Percentiles rank a stretch among this genome's conserved stretches.
These are phyloP conservation scores for Mrakia blollopis DNA, from an alignment of 768 basidiomycete genomes.

Conservation along the genomic window DNA sequence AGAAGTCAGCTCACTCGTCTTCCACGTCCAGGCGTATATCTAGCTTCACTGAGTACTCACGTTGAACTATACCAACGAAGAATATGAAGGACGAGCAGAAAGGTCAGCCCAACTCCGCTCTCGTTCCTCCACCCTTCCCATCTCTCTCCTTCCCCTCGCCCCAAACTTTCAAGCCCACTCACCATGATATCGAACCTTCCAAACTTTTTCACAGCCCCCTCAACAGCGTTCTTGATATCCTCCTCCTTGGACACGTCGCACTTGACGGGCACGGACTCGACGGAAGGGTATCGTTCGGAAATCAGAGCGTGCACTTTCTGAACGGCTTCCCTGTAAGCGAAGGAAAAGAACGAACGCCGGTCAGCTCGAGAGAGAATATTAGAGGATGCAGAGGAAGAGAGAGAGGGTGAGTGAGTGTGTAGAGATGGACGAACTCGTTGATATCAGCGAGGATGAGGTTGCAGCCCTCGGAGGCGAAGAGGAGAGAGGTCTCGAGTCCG, in stretches of 20 bases:
- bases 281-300: conserved; percentile 60
- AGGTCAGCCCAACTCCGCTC: not conserved
- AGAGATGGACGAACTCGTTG: conserved; percentile 53
- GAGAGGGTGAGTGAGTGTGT: too few species aligned
- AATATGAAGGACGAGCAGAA: not conserved
- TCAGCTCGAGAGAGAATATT: too few species aligned
- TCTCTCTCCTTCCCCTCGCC: not conserved
- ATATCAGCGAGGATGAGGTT: conserved; percentile 83
- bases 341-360: not conserved
- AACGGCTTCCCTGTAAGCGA: conserved; percentile 53
- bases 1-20: not conserved
- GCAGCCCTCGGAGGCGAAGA: conserved; percentile 94
- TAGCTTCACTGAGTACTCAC: conserved; percentile 2
- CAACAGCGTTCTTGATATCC: conserved; percentile 77
- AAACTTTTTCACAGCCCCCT: conserved; percentile 71
- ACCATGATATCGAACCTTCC: conserved; percentile 97
- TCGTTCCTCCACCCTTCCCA: not conserved
- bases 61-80: conserved; percentile 24
- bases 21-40: not conserved
- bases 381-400: too few species aligned
- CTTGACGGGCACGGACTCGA: conserved; percentile 58
- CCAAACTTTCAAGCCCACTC: conserved; percentile 38
- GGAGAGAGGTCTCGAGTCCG: conserved; percentile 88
- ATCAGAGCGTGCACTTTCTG: conserved; percentile 64
- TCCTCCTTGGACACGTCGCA: conserved; percentile 85